These are phyloP conservation scores for Corchorus olitorius DNA, from an alignment of 345 rosid species.

Conservation along the genomic window DNA sequence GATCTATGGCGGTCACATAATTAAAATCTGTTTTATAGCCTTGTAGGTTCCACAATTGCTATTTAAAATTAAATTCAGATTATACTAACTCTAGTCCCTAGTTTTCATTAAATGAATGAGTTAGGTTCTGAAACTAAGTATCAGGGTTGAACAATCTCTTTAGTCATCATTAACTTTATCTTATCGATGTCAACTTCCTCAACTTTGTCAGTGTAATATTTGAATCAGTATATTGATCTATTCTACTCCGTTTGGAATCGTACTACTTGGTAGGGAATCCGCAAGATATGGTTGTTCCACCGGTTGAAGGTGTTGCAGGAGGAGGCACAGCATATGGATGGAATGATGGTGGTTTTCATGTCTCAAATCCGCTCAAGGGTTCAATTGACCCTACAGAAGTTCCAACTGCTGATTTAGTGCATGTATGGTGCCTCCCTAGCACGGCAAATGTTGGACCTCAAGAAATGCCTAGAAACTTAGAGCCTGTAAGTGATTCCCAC, in stretches of 20 bases:
- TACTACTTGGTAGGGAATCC: constrained; percentile 35
- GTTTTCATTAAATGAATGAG: background rate
- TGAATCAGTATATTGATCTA: background rate
- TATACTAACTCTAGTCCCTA: constrained; percentile 3
- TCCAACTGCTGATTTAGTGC: constrained; percentile 72
- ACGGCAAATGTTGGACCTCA: constrained; percentile 78
- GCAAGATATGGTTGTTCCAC: constrained; percentile 55
- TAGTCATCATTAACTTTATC: background rate
- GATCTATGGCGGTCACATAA: constrained; percentile 11
- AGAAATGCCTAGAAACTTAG: constrained; percentile 79
- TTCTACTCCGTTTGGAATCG: background rate
- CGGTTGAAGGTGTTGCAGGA: constrained; percentile 98
- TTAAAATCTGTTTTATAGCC: background rate
- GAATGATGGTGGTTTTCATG: constrained; percentile 53
- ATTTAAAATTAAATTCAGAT: constrained; percentile 8
- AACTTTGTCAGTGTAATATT: background rate
- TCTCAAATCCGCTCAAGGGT: constrained; percentile 45
- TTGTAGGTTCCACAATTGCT: constrained; percentile 3
- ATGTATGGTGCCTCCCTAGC: constrained; percentile 90
- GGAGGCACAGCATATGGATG: constrained; percentile 99
- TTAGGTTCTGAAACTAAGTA: background rate
- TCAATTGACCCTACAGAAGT: constrained; percentile 62
- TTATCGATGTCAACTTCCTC: background rate
- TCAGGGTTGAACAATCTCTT: background rate
- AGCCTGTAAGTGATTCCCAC: constrained; percentile 60